Evolutionary conservation across 2,329 filamentous ascomycete genomes (phyloP), one percentile per base, ranked within the genome.

Genomic region (Emmonsiellopsis sp.): DNA sequence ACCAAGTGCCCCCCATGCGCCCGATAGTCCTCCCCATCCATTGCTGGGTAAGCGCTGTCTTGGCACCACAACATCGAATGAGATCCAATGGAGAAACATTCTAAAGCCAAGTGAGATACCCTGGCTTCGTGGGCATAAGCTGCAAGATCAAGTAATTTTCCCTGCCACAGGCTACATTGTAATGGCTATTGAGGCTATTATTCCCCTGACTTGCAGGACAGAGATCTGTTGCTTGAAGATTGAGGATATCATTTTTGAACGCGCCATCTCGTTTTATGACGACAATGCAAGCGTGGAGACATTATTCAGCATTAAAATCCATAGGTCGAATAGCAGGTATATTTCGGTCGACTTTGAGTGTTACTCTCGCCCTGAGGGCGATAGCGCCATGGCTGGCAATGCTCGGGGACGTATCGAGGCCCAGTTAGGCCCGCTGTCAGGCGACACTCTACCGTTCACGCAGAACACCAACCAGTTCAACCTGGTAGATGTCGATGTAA

Each of bases 111-210:
- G 14, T 1, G 65, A 68, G 43, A 36, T 65, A 1, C 55, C 62
- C 7, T 68, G 65, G 66, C 36, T 68, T 2, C 8, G 34, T 2
- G 62, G 58, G n/a, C 66, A 70, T 48, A 32, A 52, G 21, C 33
- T 68, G 9, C 63, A 65, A 27, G 58, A 60, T 3, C 57, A 62
- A 40, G 55, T 55, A 8, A 52, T 69, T 3, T 66, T 62, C 46
- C 66, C 66, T 4, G 64, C 46, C 27, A 33, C 40, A 27, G 13
- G 13, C 7, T 60, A 60, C 45, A 36, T 57, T 17, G 13, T 45
- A 10, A 58, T 57, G 55, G 58, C 56, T 5, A 5, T 61, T 3
- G 58, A 61, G 46, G 57, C 58, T 1, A 21, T 46, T 21, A 33
- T 13, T n/a, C 9, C 11, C 10, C 32, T 58, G 6, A 45, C 55